Evolutionary conservation across 2,329 filamentous ascomycete genomes (phyloP), one percentile per base, ranked within the genome.

Genomic region (Ophiostoma angusticollis): DNA sequence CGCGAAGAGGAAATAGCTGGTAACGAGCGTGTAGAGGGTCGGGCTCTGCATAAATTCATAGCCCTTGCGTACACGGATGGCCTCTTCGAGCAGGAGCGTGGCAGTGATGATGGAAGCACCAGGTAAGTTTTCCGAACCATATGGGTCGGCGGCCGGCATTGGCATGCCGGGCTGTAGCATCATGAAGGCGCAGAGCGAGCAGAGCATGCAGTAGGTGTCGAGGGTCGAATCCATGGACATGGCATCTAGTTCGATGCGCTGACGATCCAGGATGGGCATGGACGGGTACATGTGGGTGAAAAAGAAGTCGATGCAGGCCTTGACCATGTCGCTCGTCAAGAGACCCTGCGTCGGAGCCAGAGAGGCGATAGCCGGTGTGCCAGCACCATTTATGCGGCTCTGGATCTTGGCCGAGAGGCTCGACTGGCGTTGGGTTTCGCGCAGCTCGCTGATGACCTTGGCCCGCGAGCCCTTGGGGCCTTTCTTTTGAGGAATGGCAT

Each of bases 1-100:
- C 27, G 73, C 79, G 50, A 84, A 86, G 19, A 89, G 56, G 55
- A 89, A 86, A 57, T 83, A 85, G 39, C 79, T 85, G n/a, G 80
- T 84, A 42, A 78, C 74, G 11, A 84, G 56, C 31, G 63, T 70
- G 49, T 74, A 73, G 42, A 71, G 55, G 8, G 64, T 72, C 7
- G 74, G 67, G 12, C 60, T 60, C 37, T 74, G 71, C 23, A 72
- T 62, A 45, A 75, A 74, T 43, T 80, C 74, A 46, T 68, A 71
- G 17, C 70, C 69, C 52, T 76, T 78, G 40, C 76, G 68, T 5
- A 79, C 74, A n/a, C 73, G 67, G 13, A 78, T 54, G 2, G 71
- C 67, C 56, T 86, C 81, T 35, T 82, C 74, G 46, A 85, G 62
- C 34, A 86, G 62, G 28, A 80, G 59, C 37, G 76, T 74, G 24